These are phyloP conservation scores for Fusarium longipes DNA, from an alignment of 2,329 filamentous ascomycete species.

Conservation along the genomic window DNA sequence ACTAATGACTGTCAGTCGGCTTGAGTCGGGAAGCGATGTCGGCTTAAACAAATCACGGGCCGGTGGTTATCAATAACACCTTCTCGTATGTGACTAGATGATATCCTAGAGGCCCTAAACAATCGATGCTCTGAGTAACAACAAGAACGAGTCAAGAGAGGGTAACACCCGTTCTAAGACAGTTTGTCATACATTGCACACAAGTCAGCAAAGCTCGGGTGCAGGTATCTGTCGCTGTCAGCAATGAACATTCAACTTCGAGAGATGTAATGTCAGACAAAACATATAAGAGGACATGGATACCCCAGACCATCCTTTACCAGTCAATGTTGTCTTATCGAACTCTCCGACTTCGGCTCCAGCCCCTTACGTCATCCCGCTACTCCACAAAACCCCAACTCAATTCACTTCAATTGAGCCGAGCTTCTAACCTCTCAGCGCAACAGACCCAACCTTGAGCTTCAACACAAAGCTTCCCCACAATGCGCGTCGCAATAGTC, in stretches of 20 bases:
- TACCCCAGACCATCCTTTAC: neutral
- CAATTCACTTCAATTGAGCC: slow-evolving; percentile 15
- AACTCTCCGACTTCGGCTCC: slow-evolving; percentile 37
- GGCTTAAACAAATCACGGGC: neutral
- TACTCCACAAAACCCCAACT: slow-evolving; percentile 27
- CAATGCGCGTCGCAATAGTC: slow-evolving; percentile 29
- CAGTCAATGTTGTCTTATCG: neutral
- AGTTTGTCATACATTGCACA: neutral
- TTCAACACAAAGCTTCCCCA: slow-evolving; percentile 13
- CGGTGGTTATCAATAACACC: slow-evolving; percentile 52
- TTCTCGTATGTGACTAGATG: too few species aligned
- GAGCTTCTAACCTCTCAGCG: slow-evolving; percentile 16
- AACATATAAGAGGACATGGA: neutral
- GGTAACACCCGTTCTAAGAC: neutral
- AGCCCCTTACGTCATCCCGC: slow-evolving; percentile 29
- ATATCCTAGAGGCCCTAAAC: too few species aligned
- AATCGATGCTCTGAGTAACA: neutral
- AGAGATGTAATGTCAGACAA: neutral
- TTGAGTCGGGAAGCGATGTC: slow-evolving; percentile 17
- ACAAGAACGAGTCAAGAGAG: neutral
- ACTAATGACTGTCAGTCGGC: slow-evolving; percentile 12
- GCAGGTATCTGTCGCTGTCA: too few species aligned
- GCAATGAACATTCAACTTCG: neutral
- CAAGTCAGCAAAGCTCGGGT: too few species aligned
- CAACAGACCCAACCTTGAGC: slow-evolving; percentile 2